phyloP scores from a whole-genome alignment of 1,139 yeast genomes.

The Nadsonia starkeyi-henricii region DNA sequence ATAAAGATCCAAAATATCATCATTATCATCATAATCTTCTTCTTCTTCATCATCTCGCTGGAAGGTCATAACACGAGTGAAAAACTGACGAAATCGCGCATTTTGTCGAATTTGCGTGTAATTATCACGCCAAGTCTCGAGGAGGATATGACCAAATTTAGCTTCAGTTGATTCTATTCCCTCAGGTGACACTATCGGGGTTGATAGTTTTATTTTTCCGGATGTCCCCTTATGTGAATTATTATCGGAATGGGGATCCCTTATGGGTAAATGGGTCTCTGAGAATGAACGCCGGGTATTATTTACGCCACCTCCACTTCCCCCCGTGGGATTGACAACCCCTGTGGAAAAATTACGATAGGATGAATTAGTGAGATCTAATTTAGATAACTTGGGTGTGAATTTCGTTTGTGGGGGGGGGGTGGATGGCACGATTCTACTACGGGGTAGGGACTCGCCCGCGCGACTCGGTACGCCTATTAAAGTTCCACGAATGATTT shows the following conservation, averaged over 20 bases:
- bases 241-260: too few relatives aligned
- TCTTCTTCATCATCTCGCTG: background rate
- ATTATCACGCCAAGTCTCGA: background rate
- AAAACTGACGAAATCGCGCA: background rate
- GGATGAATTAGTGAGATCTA: constrained; percentile 2
- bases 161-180: too few relatives aligned
- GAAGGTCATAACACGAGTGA: background rate
- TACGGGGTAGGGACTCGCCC: background rate
- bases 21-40: too few relatives aligned
- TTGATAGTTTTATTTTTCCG: too few relatives aligned
- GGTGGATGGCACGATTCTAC: too few relatives aligned
- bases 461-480: constrained; percentile 19
- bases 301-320: too few relatives aligned
- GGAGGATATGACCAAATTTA: background rate
- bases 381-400: constrained; percentile 9
- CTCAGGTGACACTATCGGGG: too few relatives aligned
- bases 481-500: constrained; percentile 20
- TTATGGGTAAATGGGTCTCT: too few relatives aligned
- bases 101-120: background rate
- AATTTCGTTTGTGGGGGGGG: constrained; percentile 8
- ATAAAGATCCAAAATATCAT: constrained; percentile 1
- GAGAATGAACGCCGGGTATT: too few relatives aligned
- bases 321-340: too few relatives aligned
- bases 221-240: too few relatives aligned
- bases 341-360: too few relatives aligned